Evolutionary conservation across 805 yeast genomes (phyloP), one percentile per base, ranked within the genome.

Genomic region (Saccharomycopsis sp.): DNA sequence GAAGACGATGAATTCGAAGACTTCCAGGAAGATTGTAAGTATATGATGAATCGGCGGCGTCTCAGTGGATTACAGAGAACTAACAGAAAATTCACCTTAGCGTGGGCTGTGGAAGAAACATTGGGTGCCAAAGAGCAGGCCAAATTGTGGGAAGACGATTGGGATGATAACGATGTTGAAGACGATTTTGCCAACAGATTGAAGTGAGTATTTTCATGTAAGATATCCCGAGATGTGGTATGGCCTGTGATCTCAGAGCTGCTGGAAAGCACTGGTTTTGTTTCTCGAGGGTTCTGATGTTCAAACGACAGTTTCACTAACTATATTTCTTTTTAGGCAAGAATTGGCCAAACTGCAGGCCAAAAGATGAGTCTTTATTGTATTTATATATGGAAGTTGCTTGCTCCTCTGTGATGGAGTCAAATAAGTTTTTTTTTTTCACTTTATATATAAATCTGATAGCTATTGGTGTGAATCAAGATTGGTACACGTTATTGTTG

Each of bases 1-100:
- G 97, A 92, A 66, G 97, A 92, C 67, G 98, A 92, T 69, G 97
- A 91, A 71, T 92, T 92, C 68, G 98, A 92, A 74, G 98, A 92
- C 69, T 92, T 92, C 75, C 97, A 96, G 15, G 90, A 83, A 57
- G 97, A 91, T 68, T 78, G 81, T 78, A 64, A 50, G 79, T 57
- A 37, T 5, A 40, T 14, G 4, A 24, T 20, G 15, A 2, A 8
- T n/a, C n/a, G n/a, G 37, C 37, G 37, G 37, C 37, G n/a, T n/a
- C n/a, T n/a, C n/a, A n/a, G n/a, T n/a, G n/a, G n/a, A n/a, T n/a
- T n/a, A n/a, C n/a, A n/a, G n/a, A n/a, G n/a, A n/a, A 29, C 37
- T 29, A 29, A 29, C 37, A 29, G 5, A 16, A 16, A 24, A 40
- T 12, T 24, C 18, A 8, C 2, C 29, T n/a, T 50, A 73, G 84